A percentile compares a stretch with the other conserved stretches of the same genome.
phyloP scores from a whole-genome alignment of 192 early-diverging fungal species.

The Coemansia aciculifera region DNA sequence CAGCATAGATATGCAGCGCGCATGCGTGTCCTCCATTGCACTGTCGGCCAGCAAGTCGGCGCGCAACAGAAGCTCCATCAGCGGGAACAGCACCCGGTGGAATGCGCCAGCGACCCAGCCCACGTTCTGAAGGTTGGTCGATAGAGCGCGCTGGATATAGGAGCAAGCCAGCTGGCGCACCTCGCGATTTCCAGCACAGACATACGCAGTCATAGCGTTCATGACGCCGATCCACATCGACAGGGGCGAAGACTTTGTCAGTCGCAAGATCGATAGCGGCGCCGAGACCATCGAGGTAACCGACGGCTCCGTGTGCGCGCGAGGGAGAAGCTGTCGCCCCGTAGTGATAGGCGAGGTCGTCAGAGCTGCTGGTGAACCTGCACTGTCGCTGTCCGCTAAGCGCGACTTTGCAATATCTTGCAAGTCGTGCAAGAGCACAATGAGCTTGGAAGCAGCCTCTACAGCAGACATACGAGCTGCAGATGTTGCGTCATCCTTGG shows the following conservation, averaged over 20 bases:
- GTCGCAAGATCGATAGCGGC: conserved; percentile 29
- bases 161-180: conserved; percentile 81
- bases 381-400: conserved; percentile 3
- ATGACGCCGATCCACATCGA: conserved; percentile 50
- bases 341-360: conserved; percentile 17
- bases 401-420: conserved; percentile 37
- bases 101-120: conserved; percentile 68
- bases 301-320: conserved; percentile 32
- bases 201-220: conserved; percentile 26
- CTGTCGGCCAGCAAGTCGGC: conserved; percentile 66
- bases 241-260: conserved; percentile 33
- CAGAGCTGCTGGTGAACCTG: conserved; percentile 7
- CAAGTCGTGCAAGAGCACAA: conserved; percentile 36
- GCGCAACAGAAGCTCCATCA: conserved; percentile 81
- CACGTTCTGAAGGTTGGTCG: conserved; percentile 54
- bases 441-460: conserved; percentile 33
- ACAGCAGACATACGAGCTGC: conserved; percentile 18
- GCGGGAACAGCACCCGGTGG: conserved; percentile 84
- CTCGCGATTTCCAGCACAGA: conserved; percentile 60
- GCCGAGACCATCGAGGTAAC: conserved; percentile 38
- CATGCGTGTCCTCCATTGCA: conserved; percentile 54
- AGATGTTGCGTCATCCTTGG: background rate
- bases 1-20: conserved; percentile 51
- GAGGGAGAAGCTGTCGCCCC: conserved; percentile 9
- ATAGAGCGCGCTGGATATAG: conserved; percentile 75